Evolutionary conservation across 257 asterid genomes (phyloP), one percentile per base, ranked within the genome.

Genomic region (Nemophila menziesii): DNA sequence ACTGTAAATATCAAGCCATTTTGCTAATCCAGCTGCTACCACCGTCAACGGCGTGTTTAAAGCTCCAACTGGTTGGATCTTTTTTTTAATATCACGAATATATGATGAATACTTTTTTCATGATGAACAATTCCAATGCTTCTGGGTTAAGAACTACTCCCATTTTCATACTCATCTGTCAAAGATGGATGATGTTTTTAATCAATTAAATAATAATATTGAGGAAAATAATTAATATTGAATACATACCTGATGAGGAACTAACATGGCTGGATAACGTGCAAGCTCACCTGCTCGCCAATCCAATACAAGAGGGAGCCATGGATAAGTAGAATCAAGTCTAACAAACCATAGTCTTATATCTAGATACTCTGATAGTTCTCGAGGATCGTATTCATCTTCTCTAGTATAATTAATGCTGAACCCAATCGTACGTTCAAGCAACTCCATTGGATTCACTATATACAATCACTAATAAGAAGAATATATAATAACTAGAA

Each of bases 221-320:
- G n/a, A n/a, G n/a, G n/a, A n/a, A n/a, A n/a, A 4, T 15, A 4
- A 22, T 22, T 20, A 26, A 46, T 3, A 24, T 16, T 8, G 5
- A n/a, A n/a, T n/a, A n/a, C n/a, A n/a, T 73, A 77, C 92, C 87
- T 86, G 94, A 63, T 86, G 96, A 60, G 94, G 96, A 55, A 86
- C 84, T 14, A 82, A 62, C 96, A 86, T 86, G 8, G 92, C 90
- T 39, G 96, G 78, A 44, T 79, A 82, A 22, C 93, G 93, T 36
- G 90, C 93, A 69, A 86, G 94, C 61, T 86, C 94, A 39, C 96
- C 93, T 16, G 92, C 94, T 37, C 93, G 61, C 94, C 92, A 86
- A 64, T 86, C 96, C 83, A 86, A 39, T 4, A 72, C 40, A n/a
- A 76, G 79, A 17, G 94, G 92, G 19, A 86, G 83, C 94, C 94